Evolutionary conservation across 805 yeast species (phyloP).

Genomic region (Starmerella bacillaris): DNA sequence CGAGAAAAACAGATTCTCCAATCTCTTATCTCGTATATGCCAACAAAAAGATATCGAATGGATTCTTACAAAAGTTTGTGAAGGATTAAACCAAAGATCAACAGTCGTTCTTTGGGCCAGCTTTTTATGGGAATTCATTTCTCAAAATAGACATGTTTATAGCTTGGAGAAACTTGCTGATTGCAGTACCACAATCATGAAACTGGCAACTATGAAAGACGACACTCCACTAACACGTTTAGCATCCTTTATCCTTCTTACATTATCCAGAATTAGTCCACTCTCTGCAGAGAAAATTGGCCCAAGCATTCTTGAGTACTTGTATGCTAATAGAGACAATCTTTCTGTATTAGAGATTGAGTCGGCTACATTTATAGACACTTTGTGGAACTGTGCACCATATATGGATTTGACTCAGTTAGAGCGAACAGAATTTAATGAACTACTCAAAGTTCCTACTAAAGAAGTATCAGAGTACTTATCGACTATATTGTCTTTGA

Average conservation of each 20-base stretch:
- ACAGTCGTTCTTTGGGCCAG: conserved; percentile 39
- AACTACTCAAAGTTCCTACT: too few relatives aligned
- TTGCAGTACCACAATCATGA: background rate
- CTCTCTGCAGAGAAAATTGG: conserved; percentile 8
- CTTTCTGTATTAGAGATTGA: too few relatives aligned
- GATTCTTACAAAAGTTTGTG: conserved; percentile 2
- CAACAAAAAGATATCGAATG: background rate
- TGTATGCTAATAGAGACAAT: too few relatives aligned
- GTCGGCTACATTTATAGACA: conserved; percentile 11
- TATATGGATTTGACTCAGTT: conserved; percentile 1
- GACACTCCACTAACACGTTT: conserved; percentile 6
- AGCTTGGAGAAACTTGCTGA: background rate
- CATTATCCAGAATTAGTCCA: conserved; percentile 5
- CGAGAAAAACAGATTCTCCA: conserved; percentile 20
- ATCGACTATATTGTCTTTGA: too few relatives aligned
- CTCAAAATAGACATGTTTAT: background rate
- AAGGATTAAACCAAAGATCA: conserved; percentile 18
- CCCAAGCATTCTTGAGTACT: conserved; percentile 1
- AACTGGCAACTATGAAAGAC: background rate
- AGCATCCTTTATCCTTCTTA: conserved; percentile 7
- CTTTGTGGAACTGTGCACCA: conserved; percentile 15
- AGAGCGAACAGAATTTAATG: conserved; percentile 3
- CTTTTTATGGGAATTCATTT: conserved; percentile 52
- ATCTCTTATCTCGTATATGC: conserved; percentile 16
- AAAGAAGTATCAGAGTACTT: background rate